Percentiles rank a stretch among this genome's conserved stretches.
Evolutionary conservation across 1,284 basidiomycete genomes (phyloP).

Genomic region (Ceratobasidium theobromae): DNA sequence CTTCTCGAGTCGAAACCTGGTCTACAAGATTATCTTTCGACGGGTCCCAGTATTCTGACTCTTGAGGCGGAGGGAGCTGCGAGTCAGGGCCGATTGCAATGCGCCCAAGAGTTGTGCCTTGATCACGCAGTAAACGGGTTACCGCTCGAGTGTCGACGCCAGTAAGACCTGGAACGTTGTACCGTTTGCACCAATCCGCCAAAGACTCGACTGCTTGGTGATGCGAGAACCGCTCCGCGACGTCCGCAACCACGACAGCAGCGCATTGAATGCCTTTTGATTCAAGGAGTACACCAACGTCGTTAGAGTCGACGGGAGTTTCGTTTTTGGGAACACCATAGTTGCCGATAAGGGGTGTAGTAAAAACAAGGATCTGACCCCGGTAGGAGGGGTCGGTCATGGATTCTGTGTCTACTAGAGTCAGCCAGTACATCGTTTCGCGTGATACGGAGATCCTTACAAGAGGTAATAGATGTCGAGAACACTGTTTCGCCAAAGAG

Average conservation of each 20-base stretch:
- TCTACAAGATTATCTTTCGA: slow-evolving; percentile 90
- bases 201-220: slow-evolving; percentile 92
- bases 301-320: slow-evolving; percentile 70
- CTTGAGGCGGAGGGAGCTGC: slow-evolving; percentile 57
- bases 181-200: slow-evolving; percentile 89
- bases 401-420: slow-evolving; percentile 85
- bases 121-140: slow-evolving; percentile 90
- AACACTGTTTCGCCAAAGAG: slow-evolving; percentile 98
- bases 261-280: slow-evolving; percentile 88
- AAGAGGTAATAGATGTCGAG: slow-evolving; percentile 97
- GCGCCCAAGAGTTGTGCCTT: slow-evolving; percentile 94
- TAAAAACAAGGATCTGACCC: slow-evolving; percentile 97
- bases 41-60: slow-evolving; percentile 88
- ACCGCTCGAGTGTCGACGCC: slow-evolving; percentile 98
- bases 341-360: slow-evolving; percentile 97
- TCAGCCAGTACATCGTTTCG: not conserved
- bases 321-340: slow-evolving; percentile 93
- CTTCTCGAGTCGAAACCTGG: slow-evolving; percentile 83
- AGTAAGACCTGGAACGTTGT: slow-evolving; percentile 90
- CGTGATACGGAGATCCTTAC: slow-evolving; percentile 49
- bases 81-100: slow-evolving; percentile 82
- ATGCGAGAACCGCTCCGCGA: slow-evolving; percentile 94
- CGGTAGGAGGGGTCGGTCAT: slow-evolving; percentile 99
- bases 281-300: slow-evolving; percentile 90
- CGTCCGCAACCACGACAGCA: slow-evolving; percentile 90